phyloP scores from a whole-genome alignment of 306 rosid genomes.

The cucumber (Cucumis sativus) region Cucumber_9930_V3 NC_026660.2:30497001-30497500 shows the following conservation, averaged over 20 bases:
- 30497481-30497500: background rate
- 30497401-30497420: background rate
- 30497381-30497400: background rate
- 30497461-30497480: background rate
- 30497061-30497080: conserved; percentile 96
- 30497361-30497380: background rate
- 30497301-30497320: background rate
- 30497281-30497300: background rate
- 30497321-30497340: background rate
- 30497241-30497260: background rate
- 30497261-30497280: background rate
- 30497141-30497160: too few species aligned
- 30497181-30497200: too few species aligned
- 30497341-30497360: background rate
- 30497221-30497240: too few species aligned
- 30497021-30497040: conserved; percentile 73
- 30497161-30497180: too few species aligned
- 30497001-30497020: conserved; percentile 76
- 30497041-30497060: conserved; percentile 92
- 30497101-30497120: conserved; percentile 38
- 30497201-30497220: too few species aligned
- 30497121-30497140: background rate
- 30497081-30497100: conserved; percentile 89
- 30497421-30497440: background rate
- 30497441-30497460: background rate